These are phyloP conservation scores for Aspergillus terreus DNA, from an alignment of 2,329 filamentous ascomycete species.

Conservation along the genomic window DNA sequence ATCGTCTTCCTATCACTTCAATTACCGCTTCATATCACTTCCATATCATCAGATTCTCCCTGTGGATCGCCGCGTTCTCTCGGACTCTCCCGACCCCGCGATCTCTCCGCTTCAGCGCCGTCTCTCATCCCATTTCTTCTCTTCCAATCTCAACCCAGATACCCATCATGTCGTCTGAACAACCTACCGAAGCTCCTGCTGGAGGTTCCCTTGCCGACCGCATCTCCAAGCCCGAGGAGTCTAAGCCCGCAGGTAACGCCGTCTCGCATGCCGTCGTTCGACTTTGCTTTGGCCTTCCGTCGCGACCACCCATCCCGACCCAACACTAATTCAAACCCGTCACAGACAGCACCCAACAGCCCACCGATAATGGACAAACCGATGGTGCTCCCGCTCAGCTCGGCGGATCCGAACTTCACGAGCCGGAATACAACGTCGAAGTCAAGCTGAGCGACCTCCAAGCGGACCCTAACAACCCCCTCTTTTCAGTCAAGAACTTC, in stretches of 20 bases:
- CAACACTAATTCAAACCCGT: conserved; percentile 14
- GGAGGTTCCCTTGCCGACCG: conserved; percentile 46
- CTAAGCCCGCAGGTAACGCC: conserved; percentile 26
- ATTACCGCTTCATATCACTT: too few relatives aligned
- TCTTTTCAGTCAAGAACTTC: conserved; percentile 81
- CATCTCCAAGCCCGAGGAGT: conserved; percentile 41
- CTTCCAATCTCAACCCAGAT: not conserved
- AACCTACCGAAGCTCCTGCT: conserved; percentile 23
- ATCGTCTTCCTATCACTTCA: too few relatives aligned
- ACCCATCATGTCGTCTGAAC: conserved; percentile 37
- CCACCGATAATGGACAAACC: conserved; percentile 24
- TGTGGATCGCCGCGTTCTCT: not conserved
- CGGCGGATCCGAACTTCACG: conserved; percentile 55
- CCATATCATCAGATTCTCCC: not conserved
- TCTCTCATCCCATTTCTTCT: not conserved
- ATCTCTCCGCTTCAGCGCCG: conserved; percentile 1
- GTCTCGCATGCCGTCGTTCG: conserved; percentile 11
- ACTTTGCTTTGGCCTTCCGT: conserved; percentile 1
- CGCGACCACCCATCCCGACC: conserved; percentile 11
- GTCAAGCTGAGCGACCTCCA: conserved; percentile 90
- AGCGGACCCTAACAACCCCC: conserved; percentile 77
- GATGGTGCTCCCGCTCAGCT: conserved; percentile 38
- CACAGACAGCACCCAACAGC: conserved; percentile 10
- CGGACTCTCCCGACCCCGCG: conserved; percentile 1
- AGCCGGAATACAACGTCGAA: conserved; percentile 82